Evolutionary conservation across 1,284 basidiomycete genomes (phyloP).

Genomic region (Trametes polyzona): DNA sequence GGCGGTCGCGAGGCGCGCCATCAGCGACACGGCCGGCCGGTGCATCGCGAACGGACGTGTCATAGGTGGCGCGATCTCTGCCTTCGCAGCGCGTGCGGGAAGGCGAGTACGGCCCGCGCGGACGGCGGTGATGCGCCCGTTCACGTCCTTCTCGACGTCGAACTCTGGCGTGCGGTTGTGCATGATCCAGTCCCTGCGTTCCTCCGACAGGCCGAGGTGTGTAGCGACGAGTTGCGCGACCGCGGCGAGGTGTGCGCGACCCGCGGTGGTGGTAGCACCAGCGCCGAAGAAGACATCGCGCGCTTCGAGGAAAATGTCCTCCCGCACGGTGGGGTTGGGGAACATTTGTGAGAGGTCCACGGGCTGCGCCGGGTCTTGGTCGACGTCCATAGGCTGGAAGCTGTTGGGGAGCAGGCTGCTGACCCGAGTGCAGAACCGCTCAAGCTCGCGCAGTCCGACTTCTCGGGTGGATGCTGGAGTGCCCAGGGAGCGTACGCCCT

Average conservation of each 20-base stretch:
- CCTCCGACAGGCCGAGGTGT: conserved; percentile 68
- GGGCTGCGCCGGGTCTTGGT: conserved; percentile 35
- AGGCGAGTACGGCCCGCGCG: conserved; percentile 62
- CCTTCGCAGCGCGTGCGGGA: conserved; percentile 44
- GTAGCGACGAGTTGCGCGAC: conserved; percentile 61
- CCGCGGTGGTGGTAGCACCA: conserved; percentile 56
- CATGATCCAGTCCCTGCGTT: conserved; percentile 60
- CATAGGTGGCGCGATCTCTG: conserved; percentile 38
- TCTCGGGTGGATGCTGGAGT: conserved; percentile 55
- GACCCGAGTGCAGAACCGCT: conserved; percentile 86
- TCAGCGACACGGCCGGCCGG: conserved; percentile 79
- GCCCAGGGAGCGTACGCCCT: conserved; percentile 51
- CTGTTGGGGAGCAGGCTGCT: conserved; percentile 61
- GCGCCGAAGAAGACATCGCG: conserved; percentile 92
- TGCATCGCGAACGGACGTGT: conserved; percentile 88
- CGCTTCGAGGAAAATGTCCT: conserved; percentile 91
- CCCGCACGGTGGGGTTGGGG: conserved; percentile 80
- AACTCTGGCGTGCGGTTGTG: conserved; percentile 69
- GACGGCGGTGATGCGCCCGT: conserved; percentile 60
- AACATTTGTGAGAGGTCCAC: conserved; percentile 50
- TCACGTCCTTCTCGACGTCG: conserved; percentile 66
- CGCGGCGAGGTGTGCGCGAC: conserved; percentile 52
- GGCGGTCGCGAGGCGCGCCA: conserved; percentile 83
- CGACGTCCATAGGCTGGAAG: conserved; percentile 49
- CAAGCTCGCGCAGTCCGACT: conserved; percentile 84